Evolutionary conservation across 2,329 filamentous ascomycete genomes (phyloP).

Genomic region (Anthostomella pinea): DNA sequence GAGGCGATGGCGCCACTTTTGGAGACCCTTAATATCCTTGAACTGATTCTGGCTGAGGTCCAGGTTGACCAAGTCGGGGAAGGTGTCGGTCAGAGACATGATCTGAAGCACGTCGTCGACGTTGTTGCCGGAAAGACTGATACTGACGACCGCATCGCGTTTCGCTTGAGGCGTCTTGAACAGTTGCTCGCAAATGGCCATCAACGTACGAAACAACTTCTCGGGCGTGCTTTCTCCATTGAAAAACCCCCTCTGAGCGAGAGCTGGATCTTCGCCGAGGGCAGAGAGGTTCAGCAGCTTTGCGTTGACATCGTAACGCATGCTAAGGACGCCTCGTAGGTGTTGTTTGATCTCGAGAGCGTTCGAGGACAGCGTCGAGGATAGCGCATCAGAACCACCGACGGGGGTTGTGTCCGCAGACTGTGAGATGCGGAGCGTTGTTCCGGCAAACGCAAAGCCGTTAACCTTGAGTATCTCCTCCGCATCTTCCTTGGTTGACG

Average conservation of each 20-base stretch:
- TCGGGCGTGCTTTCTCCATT: slow-evolving; percentile 65
- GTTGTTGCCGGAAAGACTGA: slow-evolving; percentile 78
- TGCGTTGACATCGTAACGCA: slow-evolving; percentile 66
- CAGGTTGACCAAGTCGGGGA: slow-evolving; percentile 83
- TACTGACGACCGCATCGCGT: slow-evolving; percentile 73
- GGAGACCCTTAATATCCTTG: slow-evolving; percentile 62
- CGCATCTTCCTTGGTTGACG: slow-evolving; percentile 61
- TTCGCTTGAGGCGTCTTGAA: slow-evolving; percentile 73
- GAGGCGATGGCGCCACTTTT: slow-evolving; percentile 78
- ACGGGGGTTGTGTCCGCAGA: slow-evolving; percentile 42
- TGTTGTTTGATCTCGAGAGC: slow-evolving; percentile 64
- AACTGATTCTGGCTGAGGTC: slow-evolving; percentile 86
- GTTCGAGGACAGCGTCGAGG: slow-evolving; percentile 44
- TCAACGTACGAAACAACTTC: slow-evolving; percentile 90
- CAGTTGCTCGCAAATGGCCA: slow-evolving; percentile 76
- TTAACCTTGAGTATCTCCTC: slow-evolving; percentile 66
- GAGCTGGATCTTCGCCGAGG: slow-evolving; percentile 67
- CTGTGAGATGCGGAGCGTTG: slow-evolving; percentile 54
- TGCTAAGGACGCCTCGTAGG: slow-evolving; percentile 67
- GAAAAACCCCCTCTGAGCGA: slow-evolving; percentile 75
- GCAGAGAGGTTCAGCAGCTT: slow-evolving; percentile 84
- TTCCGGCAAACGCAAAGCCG: slow-evolving; percentile 65
- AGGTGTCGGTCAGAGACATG: slow-evolving; percentile 70
- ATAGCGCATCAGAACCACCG: no score
- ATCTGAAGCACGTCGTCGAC: slow-evolving; percentile 71